Conservation (phyloP, 1,284 basidiomycete genomes). For the Moesziomyces globuligerus region DNA sequence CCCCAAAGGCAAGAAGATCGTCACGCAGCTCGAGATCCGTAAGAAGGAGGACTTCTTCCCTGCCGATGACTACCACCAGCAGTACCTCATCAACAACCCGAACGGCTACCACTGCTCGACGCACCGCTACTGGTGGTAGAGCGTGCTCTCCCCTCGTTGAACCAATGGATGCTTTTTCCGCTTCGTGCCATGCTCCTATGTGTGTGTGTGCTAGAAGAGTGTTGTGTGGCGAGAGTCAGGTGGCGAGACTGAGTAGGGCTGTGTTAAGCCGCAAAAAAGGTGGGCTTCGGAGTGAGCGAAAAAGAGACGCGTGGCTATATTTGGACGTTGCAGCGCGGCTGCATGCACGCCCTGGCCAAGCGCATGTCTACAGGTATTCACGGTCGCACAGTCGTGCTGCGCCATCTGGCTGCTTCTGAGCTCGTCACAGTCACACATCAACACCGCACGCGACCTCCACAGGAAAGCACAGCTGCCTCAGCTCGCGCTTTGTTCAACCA, state of each 20-base stretch:
- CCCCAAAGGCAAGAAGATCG: constrained; percentile 79
- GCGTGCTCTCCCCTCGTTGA: background rate
- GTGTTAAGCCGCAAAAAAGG: background rate
- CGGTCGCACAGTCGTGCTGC: background rate
- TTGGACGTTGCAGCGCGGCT: background rate
- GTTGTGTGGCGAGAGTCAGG: too few relatives aligned
- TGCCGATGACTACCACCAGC: constrained; percentile 65
- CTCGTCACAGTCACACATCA: too few relatives aligned
- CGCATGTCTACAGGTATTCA: background rate
- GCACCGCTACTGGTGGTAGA: constrained; percentile 49
- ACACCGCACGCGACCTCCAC: background rate
- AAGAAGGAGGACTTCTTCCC: constrained; percentile 42
- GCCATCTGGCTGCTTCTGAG: background rate
- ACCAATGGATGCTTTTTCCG: background rate
- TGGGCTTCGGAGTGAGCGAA: too few relatives aligned
- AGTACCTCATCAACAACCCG: constrained; percentile 62
- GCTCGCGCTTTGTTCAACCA: background rate
- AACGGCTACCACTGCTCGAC: constrained; percentile 62
- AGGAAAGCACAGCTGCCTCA: too few relatives aligned
- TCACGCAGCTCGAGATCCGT: constrained; percentile 71
- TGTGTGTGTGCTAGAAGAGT: background rate
- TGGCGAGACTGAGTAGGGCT: background rate
- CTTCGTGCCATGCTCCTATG: background rate
- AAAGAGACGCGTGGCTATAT: background rate
- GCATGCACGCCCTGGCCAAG: background rate